Evolutionary conservation across 108 stramenopile genomes (phyloP), one percentile per base, ranked within the genome.

Genomic region (Nitzschia sp.): DNA sequence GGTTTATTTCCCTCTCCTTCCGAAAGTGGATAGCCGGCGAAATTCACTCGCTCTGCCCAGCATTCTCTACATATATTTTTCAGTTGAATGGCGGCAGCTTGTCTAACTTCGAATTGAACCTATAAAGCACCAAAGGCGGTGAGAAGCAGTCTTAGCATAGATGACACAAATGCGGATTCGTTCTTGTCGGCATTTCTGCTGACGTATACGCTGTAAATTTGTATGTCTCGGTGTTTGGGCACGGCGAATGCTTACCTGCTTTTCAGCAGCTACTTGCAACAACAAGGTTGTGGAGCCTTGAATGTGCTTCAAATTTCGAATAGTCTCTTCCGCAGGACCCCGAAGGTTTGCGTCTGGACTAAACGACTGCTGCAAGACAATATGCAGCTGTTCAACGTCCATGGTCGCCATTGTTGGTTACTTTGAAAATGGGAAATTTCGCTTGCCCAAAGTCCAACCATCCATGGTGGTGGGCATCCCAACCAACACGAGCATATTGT

Each of bases 1-100:
- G 86, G 55, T 54, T 84, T 84, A 26, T 72, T 69, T 1, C 78
- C 71, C 24, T 78, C 79, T 8, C 61, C 77, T 34, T 80, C 83
- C 6, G 78, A 54, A 42, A 75, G 48, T 15, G 74, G 83, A 49
- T 80, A 49, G 23, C 87, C 86, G 28, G 86, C 68, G 51, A 82
- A 85, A n/a, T 85, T 78, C 9, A 80, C 48, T 21, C 94, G 84
- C 64, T 92, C 89, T 27, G 88, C 80, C 94, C 94, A 95, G 58
- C 94, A 89, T 77, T 92, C 94, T 65, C 91, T 78, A 49, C 94
- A 95, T 59, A 95, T 86, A 66, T 95, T 95, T 69, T 95, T 95
- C 36, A 95, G 73, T 65, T 95, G 93, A 75, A 95, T 95, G 38
- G 93, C 85, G 18, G 93, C 93, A 5, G 93, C 93, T 71, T 95